These are phyloP conservation scores for Lodderomyces metapsilosis DNA, from an alignment of 1,139 yeast genomes.

Conservation along the genomic window DNA sequence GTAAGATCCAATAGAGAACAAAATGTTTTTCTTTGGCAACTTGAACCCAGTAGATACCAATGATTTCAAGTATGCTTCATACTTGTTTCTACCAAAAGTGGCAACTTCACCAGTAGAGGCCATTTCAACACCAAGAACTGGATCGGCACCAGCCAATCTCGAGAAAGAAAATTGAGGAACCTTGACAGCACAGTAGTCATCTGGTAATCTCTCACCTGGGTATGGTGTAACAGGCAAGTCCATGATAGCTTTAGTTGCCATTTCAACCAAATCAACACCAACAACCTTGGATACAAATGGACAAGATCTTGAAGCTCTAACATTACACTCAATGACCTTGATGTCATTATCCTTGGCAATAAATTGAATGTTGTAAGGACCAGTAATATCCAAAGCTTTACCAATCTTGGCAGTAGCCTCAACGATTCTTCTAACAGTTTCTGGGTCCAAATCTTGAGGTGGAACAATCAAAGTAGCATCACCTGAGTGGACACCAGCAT, in stretches of 20 bases:
- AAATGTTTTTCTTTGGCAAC: constrained; percentile 90
- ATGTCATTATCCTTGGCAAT: constrained; percentile 48
- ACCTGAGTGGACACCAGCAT: constrained; percentile 99
- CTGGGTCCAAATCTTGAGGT: constrained; percentile 83
- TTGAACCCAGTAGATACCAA: constrained; percentile 93
- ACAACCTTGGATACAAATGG: constrained; percentile 98
- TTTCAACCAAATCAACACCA: constrained; percentile 93
- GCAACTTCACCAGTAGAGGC: constrained; percentile 99
- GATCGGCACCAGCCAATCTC: constrained; percentile 97
- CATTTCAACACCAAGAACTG: constrained; percentile 98
- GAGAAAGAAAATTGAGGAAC: constrained; percentile 99
- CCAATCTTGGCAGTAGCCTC: constrained; percentile 93
- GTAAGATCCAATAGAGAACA: constrained; percentile 94
- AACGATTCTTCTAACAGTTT: constrained; percentile 61
- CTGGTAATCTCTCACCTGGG: constrained; percentile 86
- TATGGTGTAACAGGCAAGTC: constrained; percentile 86
- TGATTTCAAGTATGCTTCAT: constrained; percentile 95
- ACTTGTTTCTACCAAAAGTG: constrained; percentile 91
- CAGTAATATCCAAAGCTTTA: constrained; percentile 92
- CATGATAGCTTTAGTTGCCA: constrained; percentile 96
- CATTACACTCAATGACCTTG: constrained; percentile 97
- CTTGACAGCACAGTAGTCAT: constrained; percentile 93
- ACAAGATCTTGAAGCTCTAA: constrained; percentile 98
- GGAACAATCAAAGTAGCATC: constrained; percentile 98
- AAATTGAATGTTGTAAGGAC: constrained; percentile 97